These are phyloP conservation scores for Heterobasidion irregulare DNA, from an alignment of 1,284 basidiomycete species.

Conservation along the genomic window DNA sequence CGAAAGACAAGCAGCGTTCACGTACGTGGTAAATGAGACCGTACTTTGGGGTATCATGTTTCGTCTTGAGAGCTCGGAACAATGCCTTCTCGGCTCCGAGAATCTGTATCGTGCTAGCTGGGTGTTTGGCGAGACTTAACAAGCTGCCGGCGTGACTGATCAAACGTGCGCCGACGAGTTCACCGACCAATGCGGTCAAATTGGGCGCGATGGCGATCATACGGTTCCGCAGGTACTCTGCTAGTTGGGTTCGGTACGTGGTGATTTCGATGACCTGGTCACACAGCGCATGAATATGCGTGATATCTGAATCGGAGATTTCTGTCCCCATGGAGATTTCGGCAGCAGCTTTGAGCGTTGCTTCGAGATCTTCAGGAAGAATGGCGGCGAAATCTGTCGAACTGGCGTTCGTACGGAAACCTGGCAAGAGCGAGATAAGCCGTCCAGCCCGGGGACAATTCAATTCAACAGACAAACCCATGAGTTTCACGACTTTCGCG, in stretches of 20 bases:
- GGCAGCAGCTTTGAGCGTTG: slow-evolving; percentile 84
- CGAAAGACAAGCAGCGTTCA: slow-evolving; percentile 14
- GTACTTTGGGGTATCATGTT: slow-evolving; percentile 98
- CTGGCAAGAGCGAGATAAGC: slow-evolving; percentile 24
- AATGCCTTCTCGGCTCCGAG: slow-evolving; percentile 98
- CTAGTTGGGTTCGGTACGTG: slow-evolving; percentile 88
- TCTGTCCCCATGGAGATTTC: slow-evolving; percentile 99
- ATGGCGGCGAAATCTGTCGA: slow-evolving; percentile 83
- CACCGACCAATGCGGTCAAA: slow-evolving; percentile 91
- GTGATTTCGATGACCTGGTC: slow-evolving; percentile 97
- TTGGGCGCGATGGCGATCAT: slow-evolving; percentile 98
- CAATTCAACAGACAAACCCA: slow-evolving; percentile 48
- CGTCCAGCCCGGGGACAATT: slow-evolving; percentile 4
- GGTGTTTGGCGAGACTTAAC: slow-evolving; percentile 92
- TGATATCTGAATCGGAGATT: slow-evolving; percentile 92
- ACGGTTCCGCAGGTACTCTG: slow-evolving; percentile 92
- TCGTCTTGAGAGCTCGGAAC: slow-evolving; percentile 97
- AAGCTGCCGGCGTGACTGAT: slow-evolving; percentile 97
- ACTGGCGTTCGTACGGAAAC: slow-evolving; percentile 89
- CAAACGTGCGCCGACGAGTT: slow-evolving; percentile 91
- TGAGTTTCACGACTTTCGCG: slow-evolving; percentile 82
- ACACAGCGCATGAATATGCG: slow-evolving; percentile 90
- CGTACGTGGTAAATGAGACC: slow-evolving; percentile 92
- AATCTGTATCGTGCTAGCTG: slow-evolving; percentile 97
- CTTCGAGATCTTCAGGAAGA: slow-evolving; percentile 93